Base-by-base conservation (phyloP, 371 early-diverging fungal genomes). In the Mortierella sp. region DNA sequence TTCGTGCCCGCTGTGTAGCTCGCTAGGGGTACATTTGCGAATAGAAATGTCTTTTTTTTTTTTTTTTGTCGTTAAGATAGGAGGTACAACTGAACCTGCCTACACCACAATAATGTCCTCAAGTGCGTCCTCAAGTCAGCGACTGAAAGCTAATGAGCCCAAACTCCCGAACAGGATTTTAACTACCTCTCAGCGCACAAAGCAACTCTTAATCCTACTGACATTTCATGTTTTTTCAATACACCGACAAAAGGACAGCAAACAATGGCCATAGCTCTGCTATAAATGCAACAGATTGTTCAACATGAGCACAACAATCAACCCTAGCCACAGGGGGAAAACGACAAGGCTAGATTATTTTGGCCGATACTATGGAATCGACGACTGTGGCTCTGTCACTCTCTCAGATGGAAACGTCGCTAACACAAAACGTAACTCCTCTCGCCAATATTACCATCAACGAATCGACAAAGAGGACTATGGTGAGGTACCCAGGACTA, bases 1-100 rank as follows among this genome's bases (percentile, higher is more conserved):
- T 23, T 60, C n/a, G 61, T 61, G 50, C 47, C 62, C 51, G 62
- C 29, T 14, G 62, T 51, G 62, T 61, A 61, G 62, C 51, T 51
- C 62, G 7, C 62, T 61, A 23, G 37, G 9, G 45, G 30, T 48
- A 51, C 50, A 61, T 61, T 61, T 12, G 30, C 15, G 37, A 50
- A 48, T 19, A 47, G 50, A 37, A 51, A 30, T 37, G 50, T 61
- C 51, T 48, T 61, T 37, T 30, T 30, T 61, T n/a, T n/a, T n/a
- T n/a, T n/a, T n/a, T n/a, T n/a, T n/a, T 37, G 9, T 9, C 37
- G 37, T 37, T 37, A 7, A 14, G 25, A 15, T 21, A 25, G n/a
- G 58, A 43, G 15, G 2, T n/a, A 21, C 59, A 28, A 6, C 59
- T 37, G 45, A 44, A 43, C 59, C 19, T 44, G 21, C 45, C 19